Conservation (phyloP, 495 filamentous ascomycete species). For the Lasiosphaeriaceae sp. region DNA sequence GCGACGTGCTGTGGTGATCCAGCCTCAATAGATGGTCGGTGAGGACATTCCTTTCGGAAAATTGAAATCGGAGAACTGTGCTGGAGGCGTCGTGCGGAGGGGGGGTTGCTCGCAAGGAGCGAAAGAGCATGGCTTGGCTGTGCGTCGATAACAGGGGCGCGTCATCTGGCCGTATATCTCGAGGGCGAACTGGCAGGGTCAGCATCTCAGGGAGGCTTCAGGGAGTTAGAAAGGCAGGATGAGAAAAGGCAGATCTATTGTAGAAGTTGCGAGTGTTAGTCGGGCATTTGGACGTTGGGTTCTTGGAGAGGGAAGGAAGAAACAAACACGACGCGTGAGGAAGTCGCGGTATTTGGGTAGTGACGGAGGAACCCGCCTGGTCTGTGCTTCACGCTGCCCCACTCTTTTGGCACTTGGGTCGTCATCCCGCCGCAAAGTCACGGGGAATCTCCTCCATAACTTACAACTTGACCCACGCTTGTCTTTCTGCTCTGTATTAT, state of each 20-base stretch:
- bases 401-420: no score
- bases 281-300: constrained; percentile 6
- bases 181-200: constrained; percentile 9
- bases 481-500: no score
- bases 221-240: neutral
- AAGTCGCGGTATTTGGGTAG: no score
- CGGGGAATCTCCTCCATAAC: no score
- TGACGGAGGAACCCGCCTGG: no score
- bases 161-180: constrained; percentile 18
- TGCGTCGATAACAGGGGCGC: neutral
- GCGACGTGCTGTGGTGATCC: constrained; percentile 32
- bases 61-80: constrained; percentile 63
- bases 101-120: constrained; percentile 33
- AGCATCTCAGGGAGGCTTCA: constrained; percentile 14
- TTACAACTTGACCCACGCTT: no score
- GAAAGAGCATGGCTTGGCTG: constrained; percentile 31
- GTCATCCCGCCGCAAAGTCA: no score
- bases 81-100: constrained; percentile 58
- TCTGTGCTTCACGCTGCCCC: no score
- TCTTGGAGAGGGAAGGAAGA: neutral
- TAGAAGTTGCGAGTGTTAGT: constrained; percentile 21
- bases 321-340: no score
- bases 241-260: constrained; percentile 7
- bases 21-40: constrained; percentile 34
- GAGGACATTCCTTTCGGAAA: constrained; percentile 61